Evolutionary conservation across 2,329 filamentous ascomycete genomes (phyloP).

Genomic region (Aspergillus eucalypticola): DNA sequence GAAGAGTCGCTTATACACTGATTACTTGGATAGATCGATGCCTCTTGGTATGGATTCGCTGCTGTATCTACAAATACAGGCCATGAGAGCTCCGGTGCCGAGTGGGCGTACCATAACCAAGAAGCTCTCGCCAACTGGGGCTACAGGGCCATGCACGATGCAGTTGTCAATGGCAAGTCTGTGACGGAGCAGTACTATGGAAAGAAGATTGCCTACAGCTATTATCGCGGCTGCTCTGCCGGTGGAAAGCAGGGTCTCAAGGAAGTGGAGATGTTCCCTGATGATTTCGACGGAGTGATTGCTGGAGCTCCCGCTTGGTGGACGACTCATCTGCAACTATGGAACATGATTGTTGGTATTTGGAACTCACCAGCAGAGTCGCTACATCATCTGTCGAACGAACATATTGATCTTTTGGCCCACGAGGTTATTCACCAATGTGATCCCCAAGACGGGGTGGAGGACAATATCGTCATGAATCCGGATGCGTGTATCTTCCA

Average conservation of each 20-base stretch:
- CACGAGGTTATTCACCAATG: slow-evolving; percentile 52
- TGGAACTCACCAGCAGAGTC: slow-evolving; percentile 52
- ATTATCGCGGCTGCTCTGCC: slow-evolving; percentile 56
- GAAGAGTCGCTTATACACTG: neutral
- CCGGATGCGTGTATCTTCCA: slow-evolving; percentile 48
- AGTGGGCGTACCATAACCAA: slow-evolving; percentile 32
- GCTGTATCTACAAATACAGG: slow-evolving; percentile 49
- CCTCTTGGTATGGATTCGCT: slow-evolving; percentile 38
- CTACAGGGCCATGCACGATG: slow-evolving; percentile 51
- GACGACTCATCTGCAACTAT: slow-evolving; percentile 50
- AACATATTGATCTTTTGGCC: slow-evolving; percentile 47
- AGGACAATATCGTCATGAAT: slow-evolving; percentile 53
- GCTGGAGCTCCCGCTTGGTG: slow-evolving; percentile 55
- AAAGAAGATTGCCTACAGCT: slow-evolving; percentile 42
- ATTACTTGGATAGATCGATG: neutral
- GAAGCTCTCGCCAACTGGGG: slow-evolving; percentile 42
- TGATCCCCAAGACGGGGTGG: slow-evolving; percentile 52
- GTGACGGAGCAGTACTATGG: slow-evolving; percentile 53
- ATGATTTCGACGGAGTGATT: slow-evolving; percentile 60
- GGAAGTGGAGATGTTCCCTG: slow-evolving; percentile 54
- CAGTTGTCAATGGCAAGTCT: slow-evolving; percentile 50
- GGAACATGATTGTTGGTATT: slow-evolving; percentile 48
- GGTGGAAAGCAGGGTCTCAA: slow-evolving; percentile 62
- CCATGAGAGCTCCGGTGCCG: slow-evolving; percentile 39
- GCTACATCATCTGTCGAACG: slow-evolving; percentile 45